These are phyloP conservation scores for Acanthochlamys bracteata DNA, from an alignment of 106 monocot genomes.

Conservation along the genomic window DNA sequence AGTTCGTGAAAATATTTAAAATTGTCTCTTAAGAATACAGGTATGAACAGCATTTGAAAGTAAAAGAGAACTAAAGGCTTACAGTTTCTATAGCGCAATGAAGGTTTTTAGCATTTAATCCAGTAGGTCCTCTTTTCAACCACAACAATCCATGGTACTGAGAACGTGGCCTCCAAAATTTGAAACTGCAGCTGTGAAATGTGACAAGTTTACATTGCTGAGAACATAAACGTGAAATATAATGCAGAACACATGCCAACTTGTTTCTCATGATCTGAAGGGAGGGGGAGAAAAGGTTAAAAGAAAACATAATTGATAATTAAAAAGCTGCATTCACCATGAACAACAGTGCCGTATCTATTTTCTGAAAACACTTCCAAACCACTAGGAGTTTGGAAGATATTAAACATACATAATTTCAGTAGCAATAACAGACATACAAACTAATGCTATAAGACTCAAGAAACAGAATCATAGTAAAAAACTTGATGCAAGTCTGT, in stretches of 20 bases:
- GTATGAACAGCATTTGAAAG: not conserved
- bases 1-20: not conserved
- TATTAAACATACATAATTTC: no score
- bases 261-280: not conserved
- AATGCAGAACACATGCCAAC: not conserved
- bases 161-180: slow-evolving; percentile 54
- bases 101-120: slow-evolving; percentile 85
- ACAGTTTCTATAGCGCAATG: slow-evolving; percentile 97
- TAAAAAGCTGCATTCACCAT: no score
- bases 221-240: not conserved
- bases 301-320: no score
- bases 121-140: slow-evolving; percentile 97
- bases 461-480: no score
- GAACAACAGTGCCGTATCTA: no score
- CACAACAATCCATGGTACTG: slow-evolving; percentile 60
- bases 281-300: not conserved
- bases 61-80: not conserved
- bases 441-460: no score
- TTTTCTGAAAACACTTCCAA: no score
- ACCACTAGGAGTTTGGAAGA: no score
- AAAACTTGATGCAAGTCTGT: no score
- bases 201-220: not conserved
- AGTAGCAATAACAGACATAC: no score
- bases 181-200: slow-evolving; percentile 42
- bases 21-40: not conserved